These are phyloP conservation scores for Leptographium radiaticola DNA, from an alignment of 2,329 filamentous ascomycete genomes.

Conservation along the genomic window DNA sequence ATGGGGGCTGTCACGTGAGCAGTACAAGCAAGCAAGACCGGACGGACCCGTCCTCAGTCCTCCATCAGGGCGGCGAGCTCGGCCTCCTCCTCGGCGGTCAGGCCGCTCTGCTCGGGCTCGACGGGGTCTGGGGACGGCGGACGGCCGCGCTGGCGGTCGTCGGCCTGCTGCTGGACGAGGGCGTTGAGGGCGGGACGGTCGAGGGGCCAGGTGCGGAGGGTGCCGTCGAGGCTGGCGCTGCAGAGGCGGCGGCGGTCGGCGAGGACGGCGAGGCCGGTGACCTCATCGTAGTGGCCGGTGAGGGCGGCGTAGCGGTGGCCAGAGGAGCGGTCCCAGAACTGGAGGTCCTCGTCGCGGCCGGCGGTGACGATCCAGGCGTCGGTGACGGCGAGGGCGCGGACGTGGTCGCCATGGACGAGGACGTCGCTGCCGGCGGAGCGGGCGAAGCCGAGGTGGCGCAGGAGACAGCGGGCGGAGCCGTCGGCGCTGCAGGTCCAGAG, in stretches of 20 bases:
- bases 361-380: slow-evolving; percentile 75
- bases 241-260: slow-evolving; percentile 43
- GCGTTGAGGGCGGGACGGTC: slow-evolving; percentile 43
- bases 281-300: slow-evolving; percentile 82
- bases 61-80: slow-evolving; percentile 88
- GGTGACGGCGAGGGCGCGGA: slow-evolving; percentile 65
- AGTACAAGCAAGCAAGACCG: too few species aligned
- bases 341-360: slow-evolving; percentile 81
- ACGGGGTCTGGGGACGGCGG: slow-evolving; percentile 23
- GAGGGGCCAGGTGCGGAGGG: slow-evolving; percentile 73
- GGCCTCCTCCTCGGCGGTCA: slow-evolving; percentile 81
- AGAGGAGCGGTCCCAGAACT: slow-evolving; percentile 69
- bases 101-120: slow-evolving; percentile 17
- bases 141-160: slow-evolving; percentile 41
- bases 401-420: slow-evolving; percentile 77
- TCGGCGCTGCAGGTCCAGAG: slow-evolving; percentile 92
- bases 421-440: slow-evolving; percentile 42
- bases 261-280: slow-evolving; percentile 65
- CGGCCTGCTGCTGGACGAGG: slow-evolving; percentile 32
- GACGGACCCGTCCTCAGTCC: slow-evolving; percentile 24
- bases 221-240: slow-evolving; percentile 83
- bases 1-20: too few species aligned
- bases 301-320: slow-evolving; percentile 63
- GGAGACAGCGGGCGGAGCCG: slow-evolving; percentile 71
- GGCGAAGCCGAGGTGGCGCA: slow-evolving; percentile 49